phyloP scores from a whole-genome alignment of 2,329 filamentous ascomycete genomes.

The Lachnellula hyalina region DNA sequence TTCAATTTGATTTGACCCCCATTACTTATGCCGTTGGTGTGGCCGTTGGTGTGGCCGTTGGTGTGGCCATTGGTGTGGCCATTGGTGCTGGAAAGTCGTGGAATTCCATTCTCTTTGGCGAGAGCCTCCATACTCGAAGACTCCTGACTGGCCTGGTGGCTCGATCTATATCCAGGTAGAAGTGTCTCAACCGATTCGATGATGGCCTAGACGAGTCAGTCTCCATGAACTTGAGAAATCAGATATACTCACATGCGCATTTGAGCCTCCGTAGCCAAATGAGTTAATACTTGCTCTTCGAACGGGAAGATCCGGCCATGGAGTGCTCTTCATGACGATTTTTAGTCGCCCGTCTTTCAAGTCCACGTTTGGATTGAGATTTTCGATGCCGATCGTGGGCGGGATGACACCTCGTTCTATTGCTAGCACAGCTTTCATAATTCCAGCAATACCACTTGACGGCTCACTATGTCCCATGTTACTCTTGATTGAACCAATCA shows the following conservation, averaged over 20 bases:
- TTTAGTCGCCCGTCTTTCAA: constrained; percentile 29
- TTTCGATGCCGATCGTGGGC: background rate
- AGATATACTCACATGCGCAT: constrained; percentile 8
- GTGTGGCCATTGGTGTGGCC: too few relatives aligned
- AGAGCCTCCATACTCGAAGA: background rate
- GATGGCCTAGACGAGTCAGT: too few relatives aligned
- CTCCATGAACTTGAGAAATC: too few relatives aligned
- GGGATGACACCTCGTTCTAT: constrained; percentile 1
- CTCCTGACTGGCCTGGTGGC: too few relatives aligned
- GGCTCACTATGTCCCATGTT: background rate
- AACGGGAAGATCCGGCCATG: constrained; percentile 1
- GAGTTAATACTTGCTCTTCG: constrained; percentile 15
- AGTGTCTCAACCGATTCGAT: too few relatives aligned
- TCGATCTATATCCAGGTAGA: too few relatives aligned
- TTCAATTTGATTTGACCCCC: too few relatives aligned
- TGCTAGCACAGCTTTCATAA: background rate
- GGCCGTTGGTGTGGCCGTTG: too few relatives aligned
- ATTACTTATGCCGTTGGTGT: too few relatives aligned
- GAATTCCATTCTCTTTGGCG: background rate
- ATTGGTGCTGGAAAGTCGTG: too few relatives aligned
- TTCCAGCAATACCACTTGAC: background rate
- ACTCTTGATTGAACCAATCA: background rate
- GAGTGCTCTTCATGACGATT: constrained; percentile 8
- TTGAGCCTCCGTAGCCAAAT: constrained; percentile 21
- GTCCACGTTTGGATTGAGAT: background rate